Evolutionary conservation across 148 eudicot species (phyloP), one percentile per base, ranked within the genome.

Genomic region (Euryodendron excelsum): DNA sequence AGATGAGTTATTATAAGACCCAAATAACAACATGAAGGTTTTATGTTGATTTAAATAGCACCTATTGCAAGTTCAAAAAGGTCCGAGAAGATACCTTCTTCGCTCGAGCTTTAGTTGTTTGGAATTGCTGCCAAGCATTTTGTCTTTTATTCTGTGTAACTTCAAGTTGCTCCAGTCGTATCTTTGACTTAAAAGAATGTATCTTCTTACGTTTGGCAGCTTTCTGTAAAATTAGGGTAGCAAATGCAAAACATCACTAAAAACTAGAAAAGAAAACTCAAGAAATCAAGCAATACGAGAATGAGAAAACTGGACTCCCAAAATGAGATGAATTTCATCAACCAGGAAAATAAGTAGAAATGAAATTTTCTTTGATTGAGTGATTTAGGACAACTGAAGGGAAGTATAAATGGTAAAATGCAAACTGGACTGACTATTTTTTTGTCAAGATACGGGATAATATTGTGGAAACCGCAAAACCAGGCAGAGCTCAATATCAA

Each of bases 41-140:
- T 39, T 39, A 39, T 39, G 6, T 39, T n/a, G n/a, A n/a, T 37
- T 2, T 47, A 44, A 67, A 36, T 33, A 33, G 18, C 53, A 23
- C 25, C 31, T 36, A 73, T 60, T 30, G 45, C 36, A 50, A 27
- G 17, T 25, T 34, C 73, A 76, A 30, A 70, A 77, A 39, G 37
- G 10, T 4, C 25, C 44, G 17, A 21, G n/a, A 77, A 7, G 48
- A 69, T 78, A 96, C 99, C 99, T 96, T 96, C 83, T 96, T 96
- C 50, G 97, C 76, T 36, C 85, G 89, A 30, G 94, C 97, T 89
- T 96, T 96, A 25, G 94, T 87, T 21, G 85, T 93, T 83, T 96
- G 99, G 78, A 96, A 96, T 84, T 96, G 97, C 84, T 93, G 97
- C 99, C 99, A 96, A 14, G 99, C 94, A 85, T 96, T 96, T 77